These are phyloP conservation scores for Myxozyma geophila DNA, from an alignment of 805 yeast genomes.

Conservation along the genomic window DNA sequence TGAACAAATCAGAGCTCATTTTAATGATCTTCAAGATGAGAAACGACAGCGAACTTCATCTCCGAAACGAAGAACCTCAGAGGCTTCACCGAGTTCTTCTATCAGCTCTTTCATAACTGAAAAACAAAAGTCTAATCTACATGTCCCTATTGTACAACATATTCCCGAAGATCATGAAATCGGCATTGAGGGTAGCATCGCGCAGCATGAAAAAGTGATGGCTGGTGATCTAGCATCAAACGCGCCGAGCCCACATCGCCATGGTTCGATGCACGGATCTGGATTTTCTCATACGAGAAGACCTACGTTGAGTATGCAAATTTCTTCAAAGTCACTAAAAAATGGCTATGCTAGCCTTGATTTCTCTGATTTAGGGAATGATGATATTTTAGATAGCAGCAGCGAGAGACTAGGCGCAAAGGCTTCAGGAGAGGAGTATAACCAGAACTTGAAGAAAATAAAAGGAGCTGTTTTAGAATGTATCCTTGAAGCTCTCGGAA, in stretches of 20 bases:
- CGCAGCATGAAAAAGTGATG: slow-evolving; percentile 4
- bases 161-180: slow-evolving; percentile 10
- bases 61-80: slow-evolving; percentile 4
- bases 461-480: slow-evolving; percentile 65
- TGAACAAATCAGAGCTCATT: slow-evolving; percentile 47
- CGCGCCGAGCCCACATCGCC: slow-evolving; percentile 1
- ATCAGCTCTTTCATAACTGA: not conserved
- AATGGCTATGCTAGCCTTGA: slow-evolving; percentile 8
- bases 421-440: slow-evolving; percentile 3
- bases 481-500: slow-evolving; percentile 69
- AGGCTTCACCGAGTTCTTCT: not conserved
- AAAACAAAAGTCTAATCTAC: not conserved
- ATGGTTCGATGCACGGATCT: slow-evolving; percentile 1
- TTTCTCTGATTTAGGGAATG: not conserved
- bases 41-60: not conserved
- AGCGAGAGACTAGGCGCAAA: not conserved
- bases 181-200: not conserved
- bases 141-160: not conserved
- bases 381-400: slow-evolving; percentile 3
- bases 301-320: not conserved
- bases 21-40: not conserved
- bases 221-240: slow-evolving; percentile 13
- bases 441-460: not conserved
- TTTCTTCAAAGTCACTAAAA: slow-evolving; percentile 4
- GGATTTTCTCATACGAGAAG: not conserved